A percentile compares a stretch with the other conserved stretches of the same genome.
Conservation (phyloP, 257 asterid species). For the Ilex aquifolium region DNA sequence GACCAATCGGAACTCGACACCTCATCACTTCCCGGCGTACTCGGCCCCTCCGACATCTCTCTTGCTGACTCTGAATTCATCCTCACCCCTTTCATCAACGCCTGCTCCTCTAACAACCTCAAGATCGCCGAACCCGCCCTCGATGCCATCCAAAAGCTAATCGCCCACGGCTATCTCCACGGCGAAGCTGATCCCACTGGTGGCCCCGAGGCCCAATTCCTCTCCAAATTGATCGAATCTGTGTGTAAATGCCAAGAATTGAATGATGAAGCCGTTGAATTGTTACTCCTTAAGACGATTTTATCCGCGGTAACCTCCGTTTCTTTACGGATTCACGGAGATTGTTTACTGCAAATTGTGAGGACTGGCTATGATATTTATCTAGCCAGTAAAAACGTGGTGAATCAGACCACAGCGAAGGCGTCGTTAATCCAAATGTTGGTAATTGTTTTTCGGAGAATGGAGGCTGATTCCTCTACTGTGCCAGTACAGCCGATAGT, state of each 20-base stretch:
- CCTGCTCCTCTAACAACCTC: constrained; percentile 49
- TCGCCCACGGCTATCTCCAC: constrained; percentile 78
- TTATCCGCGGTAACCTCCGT: constrained; percentile 82
- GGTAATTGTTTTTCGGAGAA: constrained; percentile 90
- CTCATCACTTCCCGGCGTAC: constrained; percentile 56
- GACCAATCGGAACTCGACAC: constrained; percentile 42
- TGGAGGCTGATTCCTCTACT: constrained; percentile 97
- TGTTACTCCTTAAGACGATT: constrained; percentile 75
- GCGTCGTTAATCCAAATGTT: constrained; percentile 96
- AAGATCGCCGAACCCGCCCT: constrained; percentile 87
- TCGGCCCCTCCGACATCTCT: constrained; percentile 44
- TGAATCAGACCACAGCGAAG: constrained; percentile 93
- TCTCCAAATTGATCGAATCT: constrained; percentile 66
- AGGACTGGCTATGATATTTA: constrained; percentile 88
- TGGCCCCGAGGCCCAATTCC: constrained; percentile 59
- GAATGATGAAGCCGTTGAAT: constrained; percentile 74
- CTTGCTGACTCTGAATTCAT: constrained; percentile 63
- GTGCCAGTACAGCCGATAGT: constrained; percentile 96
- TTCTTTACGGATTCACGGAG: constrained; percentile 80
- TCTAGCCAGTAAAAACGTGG: constrained; percentile 78
- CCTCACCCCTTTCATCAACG: constrained; percentile 74
- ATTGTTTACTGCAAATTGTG: constrained; percentile 79
- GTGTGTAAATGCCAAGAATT: constrained; percentile 87
- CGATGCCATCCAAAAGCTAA: constrained; percentile 84
- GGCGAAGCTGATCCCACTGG: constrained; percentile 88